These are phyloP conservation scores for Pythium grandisporangium DNA, from an alignment of 352 stramenopile species.

Conservation along the genomic window DNA sequence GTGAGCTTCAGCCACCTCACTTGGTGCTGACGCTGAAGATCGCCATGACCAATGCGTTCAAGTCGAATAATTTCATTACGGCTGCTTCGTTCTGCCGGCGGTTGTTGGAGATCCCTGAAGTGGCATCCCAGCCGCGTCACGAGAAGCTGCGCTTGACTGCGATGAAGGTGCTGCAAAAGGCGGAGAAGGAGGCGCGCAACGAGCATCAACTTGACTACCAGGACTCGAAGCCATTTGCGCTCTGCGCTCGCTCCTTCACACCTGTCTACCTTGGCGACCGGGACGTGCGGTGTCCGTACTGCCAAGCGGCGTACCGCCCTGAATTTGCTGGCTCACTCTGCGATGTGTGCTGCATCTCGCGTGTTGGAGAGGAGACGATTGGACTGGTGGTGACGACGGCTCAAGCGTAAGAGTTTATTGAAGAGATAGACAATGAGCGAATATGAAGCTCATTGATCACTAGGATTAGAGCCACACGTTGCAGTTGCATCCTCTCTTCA, in stretches of 20 bases:
- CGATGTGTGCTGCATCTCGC: slow-evolving; percentile 89
- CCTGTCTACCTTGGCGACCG: slow-evolving; percentile 92
- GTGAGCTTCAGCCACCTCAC: slow-evolving; percentile 96
- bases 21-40: slow-evolving; percentile 97
- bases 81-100: slow-evolving; percentile 97
- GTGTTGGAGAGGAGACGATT: slow-evolving; percentile 93
- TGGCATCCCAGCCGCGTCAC: slow-evolving; percentile 79
- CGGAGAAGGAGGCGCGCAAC: slow-evolving; percentile 98
- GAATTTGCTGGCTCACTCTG: slow-evolving; percentile 88
- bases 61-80: slow-evolving; percentile 99
- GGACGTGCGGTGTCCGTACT: slow-evolving; percentile 95
- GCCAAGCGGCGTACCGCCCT: slow-evolving; percentile 84
- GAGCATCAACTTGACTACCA: slow-evolving; percentile 97
- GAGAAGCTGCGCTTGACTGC: slow-evolving; percentile 94
- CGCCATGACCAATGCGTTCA: slow-evolving; percentile 99
- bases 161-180: slow-evolving; percentile 97
- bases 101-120: slow-evolving; percentile 97
- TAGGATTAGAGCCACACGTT: no score
- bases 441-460: no score
- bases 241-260: slow-evolving; percentile 92
- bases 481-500: no score
- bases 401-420: no score
- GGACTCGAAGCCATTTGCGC: slow-evolving; percentile 93
- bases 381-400: slow-evolving; percentile 86
- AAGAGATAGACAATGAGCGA: no score